Conservation (phyloP, 805 yeast species). For the Yamadazyma insecticola region DNA sequence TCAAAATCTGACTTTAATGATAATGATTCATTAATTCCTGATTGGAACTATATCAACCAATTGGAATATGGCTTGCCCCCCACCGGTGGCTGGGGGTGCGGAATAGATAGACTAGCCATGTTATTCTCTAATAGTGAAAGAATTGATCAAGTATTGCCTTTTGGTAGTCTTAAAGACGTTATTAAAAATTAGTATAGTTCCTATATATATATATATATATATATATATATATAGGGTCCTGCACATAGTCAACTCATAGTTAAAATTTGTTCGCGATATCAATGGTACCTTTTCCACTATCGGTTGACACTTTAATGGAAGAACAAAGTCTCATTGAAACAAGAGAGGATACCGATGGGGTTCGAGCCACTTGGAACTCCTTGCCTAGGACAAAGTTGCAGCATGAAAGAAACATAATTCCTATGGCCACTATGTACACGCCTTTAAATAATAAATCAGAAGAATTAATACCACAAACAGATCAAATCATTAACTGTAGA, state of each 20-base stretch:
- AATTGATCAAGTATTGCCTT: constrained; percentile 71
- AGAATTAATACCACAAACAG: constrained; percentile 52
- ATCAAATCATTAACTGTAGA: constrained; percentile 26
- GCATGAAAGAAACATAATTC: constrained; percentile 87
- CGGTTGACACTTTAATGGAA: no score
- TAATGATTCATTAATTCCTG: constrained; percentile 64
- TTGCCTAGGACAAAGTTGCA: constrained; percentile 87
- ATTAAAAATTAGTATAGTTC: constrained; percentile 57
- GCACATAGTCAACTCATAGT: no score
- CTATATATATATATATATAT: not conserved
- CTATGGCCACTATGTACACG: constrained; percentile 92
- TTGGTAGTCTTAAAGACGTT: constrained; percentile 73
- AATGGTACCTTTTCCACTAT: no score
- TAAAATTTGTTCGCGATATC: no score
- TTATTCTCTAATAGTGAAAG: constrained; percentile 57
- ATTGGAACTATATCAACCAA: constrained; percentile 60
- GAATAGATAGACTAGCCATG: constrained; percentile 87
- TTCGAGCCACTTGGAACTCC: constrained; percentile 53
- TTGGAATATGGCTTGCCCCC: constrained; percentile 97
- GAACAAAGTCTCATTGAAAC: no score
- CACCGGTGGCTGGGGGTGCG: constrained; percentile 97
- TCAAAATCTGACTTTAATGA: constrained; percentile 48
- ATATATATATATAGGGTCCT: no score
- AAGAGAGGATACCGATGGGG: constrained; percentile 42
- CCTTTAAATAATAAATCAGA: constrained; percentile 81